Conservation (phyloP, 2,329 filamentous ascomycete species). For the Trichoderma sp. region DNA sequence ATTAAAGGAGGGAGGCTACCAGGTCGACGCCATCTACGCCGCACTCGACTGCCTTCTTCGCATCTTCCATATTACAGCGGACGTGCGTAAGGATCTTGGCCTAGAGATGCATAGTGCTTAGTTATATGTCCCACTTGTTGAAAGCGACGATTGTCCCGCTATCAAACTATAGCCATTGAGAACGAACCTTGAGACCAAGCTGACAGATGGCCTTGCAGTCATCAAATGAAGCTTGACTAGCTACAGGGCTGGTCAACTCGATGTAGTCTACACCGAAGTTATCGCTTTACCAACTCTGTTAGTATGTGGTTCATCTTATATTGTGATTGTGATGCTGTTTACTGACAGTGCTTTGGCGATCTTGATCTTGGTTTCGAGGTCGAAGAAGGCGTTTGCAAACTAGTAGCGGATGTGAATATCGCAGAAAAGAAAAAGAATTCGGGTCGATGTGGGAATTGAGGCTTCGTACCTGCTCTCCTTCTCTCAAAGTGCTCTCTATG, state of each 20-base stretch:
- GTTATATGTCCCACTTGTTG: neutral
- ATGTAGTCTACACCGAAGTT: conserved; percentile 51
- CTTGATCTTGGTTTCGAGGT: too few relatives aligned
- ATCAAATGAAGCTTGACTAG: conserved; percentile 63
- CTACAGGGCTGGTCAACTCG: conserved; percentile 81
- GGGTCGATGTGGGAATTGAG: too few relatives aligned
- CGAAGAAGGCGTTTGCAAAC: too few relatives aligned
- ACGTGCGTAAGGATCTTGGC: neutral
- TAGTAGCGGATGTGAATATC: too few relatives aligned
- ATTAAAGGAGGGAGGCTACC: neutral
- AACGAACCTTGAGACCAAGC: conserved; percentile 67
- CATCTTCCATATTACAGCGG: neutral
- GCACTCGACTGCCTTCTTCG: neutral
- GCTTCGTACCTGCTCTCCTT: too few relatives aligned
- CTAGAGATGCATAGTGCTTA: neutral
- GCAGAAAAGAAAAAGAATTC: too few relatives aligned
- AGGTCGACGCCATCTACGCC: conserved; percentile 73
- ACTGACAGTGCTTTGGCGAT: too few relatives aligned
- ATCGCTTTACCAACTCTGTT: neutral
- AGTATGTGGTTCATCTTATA: neutral
- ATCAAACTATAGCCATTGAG: neutral
- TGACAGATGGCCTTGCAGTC: conserved; percentile 94
- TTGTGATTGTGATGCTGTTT: too few relatives aligned
- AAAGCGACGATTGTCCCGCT: neutral
- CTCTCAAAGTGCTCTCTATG: too few relatives aligned